Evolutionary conservation across 202 grass and related monocot species (phyloP), one percentile per base, ranked within the genome.

Genomic region (Thinopyrum obtusiflorum): DNA sequence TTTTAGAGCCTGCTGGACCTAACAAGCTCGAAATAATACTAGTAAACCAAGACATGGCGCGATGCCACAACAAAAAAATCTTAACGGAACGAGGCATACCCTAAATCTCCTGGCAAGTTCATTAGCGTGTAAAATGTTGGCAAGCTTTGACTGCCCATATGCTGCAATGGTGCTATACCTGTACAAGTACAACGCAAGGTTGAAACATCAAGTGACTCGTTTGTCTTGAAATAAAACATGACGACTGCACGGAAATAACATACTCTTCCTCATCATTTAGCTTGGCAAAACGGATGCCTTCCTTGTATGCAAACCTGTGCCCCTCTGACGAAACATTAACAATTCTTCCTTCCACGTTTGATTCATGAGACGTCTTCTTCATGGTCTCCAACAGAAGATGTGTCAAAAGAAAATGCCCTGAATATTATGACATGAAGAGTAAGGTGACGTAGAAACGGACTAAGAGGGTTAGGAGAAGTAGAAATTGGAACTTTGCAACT

Each of bases 371-470:
- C 11, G 95, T 89, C 61, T 89, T 95, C 84, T 98, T 95, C 93
- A 98, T 93, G 53, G 78, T 95, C 44, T 95, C 95, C 84, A 94
- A 70, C 42, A 98, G 84, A 86, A 98, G 95, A 68, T 95, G 25
- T 11, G 93, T 98, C 78, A 98, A 73, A 72, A 98, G 96, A 89
- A 98, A 98, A 91, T 98, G 93, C 17, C 96, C 93, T 98, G 78
- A 36, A 94, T 82, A 87, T 84, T 44, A 79, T 40, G 23, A 82
- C 67, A 85, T 53, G 26, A 17, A 17, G 3, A 51, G 39, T 49
- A 7, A 36, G 6, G 49, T 55, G 49, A 55, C 0, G 0, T 1
- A 9, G 8, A 36, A 11, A 37, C 0, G 0, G 37, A 0, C 6
- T 73, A 23, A 0, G 21, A 27, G 25, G 40, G 21, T 37, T 20